Percentiles rank a stretch among this genome's conserved stretches.
These are phyloP conservation scores for Rehmannia glutinosa DNA, from an alignment of 257 asterid genomes.

Conservation along the genomic window DNA sequence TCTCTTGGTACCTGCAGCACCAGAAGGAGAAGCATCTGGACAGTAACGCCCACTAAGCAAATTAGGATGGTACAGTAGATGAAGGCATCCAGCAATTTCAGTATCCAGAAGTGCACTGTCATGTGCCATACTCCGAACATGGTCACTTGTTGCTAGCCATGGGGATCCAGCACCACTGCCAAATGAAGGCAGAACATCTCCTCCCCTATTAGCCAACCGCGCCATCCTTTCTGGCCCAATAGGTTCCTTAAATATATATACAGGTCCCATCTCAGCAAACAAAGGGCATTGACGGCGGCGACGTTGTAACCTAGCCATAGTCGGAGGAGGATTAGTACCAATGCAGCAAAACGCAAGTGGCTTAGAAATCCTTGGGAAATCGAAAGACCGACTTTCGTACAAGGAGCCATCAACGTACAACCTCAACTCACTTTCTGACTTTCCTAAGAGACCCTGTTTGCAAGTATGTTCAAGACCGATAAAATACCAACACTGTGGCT, in stretches of 20 bases:
- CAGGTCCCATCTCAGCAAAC: constrained; percentile 99
- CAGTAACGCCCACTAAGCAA: constrained; percentile 91
- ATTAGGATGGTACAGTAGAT: constrained; percentile 90
- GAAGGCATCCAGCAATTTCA: constrained; percentile 81
- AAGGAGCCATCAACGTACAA: constrained; percentile 82
- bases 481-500: constrained; percentile 98
- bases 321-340: constrained; percentile 99
- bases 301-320: constrained; percentile 98
- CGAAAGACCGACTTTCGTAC: constrained; percentile 92
- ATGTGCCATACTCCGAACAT: constrained; percentile 54
- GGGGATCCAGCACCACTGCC: constrained; percentile 88
- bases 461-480: constrained; percentile 89
- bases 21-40: constrained; percentile 97
- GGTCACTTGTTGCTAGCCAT: constrained; percentile 77
- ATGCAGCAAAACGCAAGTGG: constrained; percentile 99
- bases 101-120: constrained; percentile 78
- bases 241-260: constrained; percentile 83
- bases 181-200: constrained; percentile 90
- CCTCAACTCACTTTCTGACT: constrained; percentile 93
- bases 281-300: constrained; percentile 98
- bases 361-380: constrained; percentile 92
- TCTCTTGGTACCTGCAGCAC: constrained; percentile 69
- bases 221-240: constrained; percentile 91
- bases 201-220: constrained; percentile 84
- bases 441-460: constrained; percentile 93